A percentile compares a stretch with the other conserved stretches of the same genome.
These are phyloP conservation scores for Flaveria linearis DNA, from an alignment of 129 eudicot genomes.

Conservation along the genomic window DNA sequence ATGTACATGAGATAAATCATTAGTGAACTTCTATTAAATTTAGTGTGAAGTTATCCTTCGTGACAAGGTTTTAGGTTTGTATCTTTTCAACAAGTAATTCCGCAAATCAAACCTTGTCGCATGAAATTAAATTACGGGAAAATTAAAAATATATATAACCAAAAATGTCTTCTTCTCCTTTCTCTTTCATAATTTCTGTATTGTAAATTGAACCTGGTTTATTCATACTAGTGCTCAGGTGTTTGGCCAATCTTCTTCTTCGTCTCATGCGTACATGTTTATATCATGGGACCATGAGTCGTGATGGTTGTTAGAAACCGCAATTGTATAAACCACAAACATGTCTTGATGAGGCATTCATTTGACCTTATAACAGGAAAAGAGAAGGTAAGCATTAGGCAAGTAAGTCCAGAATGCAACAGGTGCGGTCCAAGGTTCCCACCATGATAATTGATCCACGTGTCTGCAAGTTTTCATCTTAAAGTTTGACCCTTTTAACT, in stretches of 20 bases:
- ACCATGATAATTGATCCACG: slow-evolving; percentile 20
- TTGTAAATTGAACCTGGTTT: not conserved
- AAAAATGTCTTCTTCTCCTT: not conserved
- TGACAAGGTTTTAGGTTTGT: slow-evolving; percentile 1
- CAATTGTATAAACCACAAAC: slow-evolving; percentile 1
- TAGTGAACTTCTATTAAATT: not conserved
- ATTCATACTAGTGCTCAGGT: not conserved
- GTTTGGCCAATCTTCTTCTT: not conserved
- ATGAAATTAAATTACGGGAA: not conserved
- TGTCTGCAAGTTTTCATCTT: slow-evolving; percentile 13
- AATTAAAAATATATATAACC: not conserved
- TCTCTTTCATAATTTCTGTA: not conserved
- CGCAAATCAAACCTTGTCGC: not conserved
- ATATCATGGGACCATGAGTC: slow-evolving; percentile 10
- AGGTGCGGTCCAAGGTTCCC: slow-evolving; percentile 31
- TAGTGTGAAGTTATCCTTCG: not conserved
- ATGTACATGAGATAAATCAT: not conserved
- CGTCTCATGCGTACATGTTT: not conserved
- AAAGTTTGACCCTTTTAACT: slow-evolving; percentile 18
- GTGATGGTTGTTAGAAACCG: not conserved
- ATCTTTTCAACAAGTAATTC: not conserved
- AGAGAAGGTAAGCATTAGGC: slow-evolving; percentile 13
- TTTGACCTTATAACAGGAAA: slow-evolving; percentile 19
- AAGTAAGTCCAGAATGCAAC: slow-evolving; percentile 20
- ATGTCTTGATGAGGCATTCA: slow-evolving; percentile 4